phyloP scores from a whole-genome alignment of 345 rosid genomes.

The Arabis hirsuta region DNA sequence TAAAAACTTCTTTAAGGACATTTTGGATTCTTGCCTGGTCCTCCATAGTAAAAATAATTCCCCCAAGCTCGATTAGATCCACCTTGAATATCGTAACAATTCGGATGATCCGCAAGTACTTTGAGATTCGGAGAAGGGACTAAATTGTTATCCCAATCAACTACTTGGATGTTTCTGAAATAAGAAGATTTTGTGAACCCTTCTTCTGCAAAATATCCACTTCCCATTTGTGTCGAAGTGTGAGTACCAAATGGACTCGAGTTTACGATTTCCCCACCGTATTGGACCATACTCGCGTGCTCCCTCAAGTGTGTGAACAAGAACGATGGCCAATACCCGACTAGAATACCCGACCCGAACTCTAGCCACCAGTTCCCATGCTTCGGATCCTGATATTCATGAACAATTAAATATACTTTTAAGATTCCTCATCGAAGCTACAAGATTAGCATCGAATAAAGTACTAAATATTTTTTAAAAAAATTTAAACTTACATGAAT shows the following conservation, averaged over 20 bases:
- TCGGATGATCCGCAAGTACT: conserved; percentile 87
- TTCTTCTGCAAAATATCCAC: conserved; percentile 91
- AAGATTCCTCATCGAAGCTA: too few species aligned
- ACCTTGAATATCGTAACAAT: conserved; percentile 88
- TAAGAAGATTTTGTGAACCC: conserved; percentile 95
- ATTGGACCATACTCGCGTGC: conserved; percentile 97
- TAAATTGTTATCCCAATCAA: conserved; percentile 95
- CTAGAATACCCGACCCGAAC: conserved; percentile 90
- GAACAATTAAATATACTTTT: too few species aligned
- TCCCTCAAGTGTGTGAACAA: conserved; percentile 84
- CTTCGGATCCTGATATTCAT: conserved; percentile 80
- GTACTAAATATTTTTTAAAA: too few species aligned
- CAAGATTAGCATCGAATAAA: too few species aligned
- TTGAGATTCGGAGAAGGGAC: conserved; percentile 66
- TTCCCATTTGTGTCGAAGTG: conserved; percentile 95
- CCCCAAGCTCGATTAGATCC: conserved; percentile 91
- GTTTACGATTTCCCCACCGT: conserved; percentile 92
- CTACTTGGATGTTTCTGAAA: conserved; percentile 87
- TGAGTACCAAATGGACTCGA: conserved; percentile 75
- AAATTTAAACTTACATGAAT: not conserved
- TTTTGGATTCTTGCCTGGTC: conserved; percentile 86
- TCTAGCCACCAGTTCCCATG: conserved; percentile 99
- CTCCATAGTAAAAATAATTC: conserved; percentile 91
- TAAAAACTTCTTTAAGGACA: conserved; percentile 55
- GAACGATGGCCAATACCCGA: conserved; percentile 97